Percentiles rank a stretch among this genome's conserved stretches.
These are phyloP conservation scores for Punica granatum DNA, from an alignment of 345 rosid species.

Conservation along the genomic window DNA sequence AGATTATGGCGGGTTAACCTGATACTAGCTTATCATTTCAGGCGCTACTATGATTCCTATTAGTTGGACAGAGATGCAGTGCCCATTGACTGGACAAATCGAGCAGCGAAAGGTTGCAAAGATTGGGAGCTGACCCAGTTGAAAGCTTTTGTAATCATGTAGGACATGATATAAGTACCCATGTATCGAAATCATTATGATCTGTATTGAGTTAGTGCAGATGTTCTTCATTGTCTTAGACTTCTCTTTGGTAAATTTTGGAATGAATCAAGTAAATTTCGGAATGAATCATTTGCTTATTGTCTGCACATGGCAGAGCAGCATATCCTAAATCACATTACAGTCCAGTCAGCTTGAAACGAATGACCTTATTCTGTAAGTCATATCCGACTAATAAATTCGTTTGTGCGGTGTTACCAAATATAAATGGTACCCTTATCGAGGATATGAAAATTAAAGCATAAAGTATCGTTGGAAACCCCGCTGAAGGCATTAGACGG, in stretches of 20 bases:
- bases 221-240: background rate
- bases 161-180: background rate
- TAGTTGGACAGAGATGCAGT: constrained; percentile 97
- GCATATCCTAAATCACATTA: too few species aligned
- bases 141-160: background rate
- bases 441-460: too few species aligned
- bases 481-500: too few species aligned
- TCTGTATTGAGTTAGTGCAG: background rate
- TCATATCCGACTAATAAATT: too few species aligned
- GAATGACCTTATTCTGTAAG: too few species aligned
- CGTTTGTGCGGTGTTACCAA: too few species aligned
- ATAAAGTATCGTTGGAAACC: too few species aligned
- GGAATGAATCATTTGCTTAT: too few species aligned
- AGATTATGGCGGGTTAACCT: too few species aligned
- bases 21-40: constrained; percentile 20
- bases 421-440: too few species aligned
- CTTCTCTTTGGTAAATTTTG: background rate
- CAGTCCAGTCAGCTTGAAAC: too few species aligned
- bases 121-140: constrained; percentile 35
- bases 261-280: background rate
- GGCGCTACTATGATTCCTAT: constrained; percentile 87
- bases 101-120: constrained; percentile 90
- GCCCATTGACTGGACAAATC: constrained; percentile 75
- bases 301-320: too few species aligned
- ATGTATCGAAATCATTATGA: background rate